Evolutionary conservation across 2,329 filamentous ascomycete species (phyloP).

Genomic region (Conoideocrella luteorostrata): DNA sequence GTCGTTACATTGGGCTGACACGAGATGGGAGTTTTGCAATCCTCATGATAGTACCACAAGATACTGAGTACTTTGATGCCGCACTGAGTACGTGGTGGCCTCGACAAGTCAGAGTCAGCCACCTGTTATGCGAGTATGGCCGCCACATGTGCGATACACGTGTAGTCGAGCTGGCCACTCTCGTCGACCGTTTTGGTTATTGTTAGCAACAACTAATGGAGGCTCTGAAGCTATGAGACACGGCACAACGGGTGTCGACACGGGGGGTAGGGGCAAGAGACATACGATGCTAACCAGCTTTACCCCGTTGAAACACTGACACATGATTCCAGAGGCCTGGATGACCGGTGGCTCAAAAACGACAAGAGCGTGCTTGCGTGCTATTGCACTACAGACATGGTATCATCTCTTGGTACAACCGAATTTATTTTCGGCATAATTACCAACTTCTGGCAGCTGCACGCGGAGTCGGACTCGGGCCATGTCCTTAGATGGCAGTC

Average conservation of each 20-base stretch:
- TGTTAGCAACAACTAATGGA: neutral
- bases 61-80: neutral
- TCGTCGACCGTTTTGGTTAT: neutral
- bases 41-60: neutral
- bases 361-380: neutral
- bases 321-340: neutral
- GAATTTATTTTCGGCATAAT: too few relatives aligned
- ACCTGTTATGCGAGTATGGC: too few relatives aligned
- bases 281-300: neutral
- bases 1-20: too few relatives aligned
- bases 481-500: too few relatives aligned
- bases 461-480: too few relatives aligned
- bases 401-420: too few relatives aligned
- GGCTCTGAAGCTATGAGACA: neutral
- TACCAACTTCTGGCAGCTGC: too few relatives aligned
- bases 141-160: neutral
- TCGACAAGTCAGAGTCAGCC: too few relatives aligned
- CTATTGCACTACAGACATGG: too few relatives aligned
- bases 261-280: neutral
- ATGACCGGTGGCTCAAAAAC: neutral
- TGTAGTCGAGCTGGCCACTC: too few relatives aligned
- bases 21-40: too few relatives aligned
- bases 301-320: neutral
- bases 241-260: constrained; percentile 3
- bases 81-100: too few relatives aligned